These are phyloP conservation scores for Colletotrichum gigasporum DNA, from an alignment of 2,329 filamentous ascomycete genomes.

Conservation along the genomic window DNA sequence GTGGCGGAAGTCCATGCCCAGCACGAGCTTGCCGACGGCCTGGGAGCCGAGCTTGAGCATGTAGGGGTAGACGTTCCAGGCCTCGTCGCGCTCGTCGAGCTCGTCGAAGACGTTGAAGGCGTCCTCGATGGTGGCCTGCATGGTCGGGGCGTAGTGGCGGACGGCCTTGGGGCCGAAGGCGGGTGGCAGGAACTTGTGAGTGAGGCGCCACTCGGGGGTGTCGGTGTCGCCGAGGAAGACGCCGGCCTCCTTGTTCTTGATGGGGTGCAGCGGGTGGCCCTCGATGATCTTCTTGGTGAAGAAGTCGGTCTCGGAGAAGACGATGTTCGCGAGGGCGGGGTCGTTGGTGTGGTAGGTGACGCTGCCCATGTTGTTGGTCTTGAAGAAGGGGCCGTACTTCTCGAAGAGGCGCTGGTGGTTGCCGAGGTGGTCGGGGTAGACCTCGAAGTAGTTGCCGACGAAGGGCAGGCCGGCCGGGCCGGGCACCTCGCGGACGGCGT, in stretches of 20 bases:
- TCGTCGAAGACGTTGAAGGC: slow-evolving; percentile 60
- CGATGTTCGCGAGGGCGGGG: slow-evolving; percentile 54
- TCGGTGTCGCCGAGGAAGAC: slow-evolving; percentile 62
- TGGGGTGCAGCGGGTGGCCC: slow-evolving; percentile 55
- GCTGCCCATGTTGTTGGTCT: slow-evolving; percentile 61
- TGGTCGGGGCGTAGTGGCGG: slow-evolving; percentile 66
- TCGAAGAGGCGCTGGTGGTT: slow-evolving; percentile 65
- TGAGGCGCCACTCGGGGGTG: slow-evolving; percentile 56
- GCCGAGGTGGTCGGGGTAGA: slow-evolving; percentile 66
- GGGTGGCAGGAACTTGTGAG: slow-evolving; percentile 71
- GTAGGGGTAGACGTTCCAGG: slow-evolving; percentile 59
- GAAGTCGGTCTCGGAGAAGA: slow-evolving; percentile 59
- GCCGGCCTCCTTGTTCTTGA: slow-evolving; percentile 52
- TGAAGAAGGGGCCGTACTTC: slow-evolving; percentile 60
- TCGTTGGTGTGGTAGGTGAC: slow-evolving; percentile 61
- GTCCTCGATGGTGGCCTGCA: slow-evolving; percentile 64
- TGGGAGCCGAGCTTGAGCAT: slow-evolving; percentile 60
- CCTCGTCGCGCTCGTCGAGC: slow-evolving; percentile 57
- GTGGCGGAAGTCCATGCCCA: slow-evolving; percentile 57
- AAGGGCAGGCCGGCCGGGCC: slow-evolving; percentile 58
- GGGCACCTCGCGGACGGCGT: slow-evolving; percentile 57
- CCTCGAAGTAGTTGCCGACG: slow-evolving; percentile 63
- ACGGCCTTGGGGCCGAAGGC: slow-evolving; percentile 68
- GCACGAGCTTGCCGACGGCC: slow-evolving; percentile 53
- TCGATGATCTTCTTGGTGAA: slow-evolving; percentile 64